phyloP scores from a whole-genome alignment of 306 rosid genomes.

The peach (Prunus persica) region DNA sequence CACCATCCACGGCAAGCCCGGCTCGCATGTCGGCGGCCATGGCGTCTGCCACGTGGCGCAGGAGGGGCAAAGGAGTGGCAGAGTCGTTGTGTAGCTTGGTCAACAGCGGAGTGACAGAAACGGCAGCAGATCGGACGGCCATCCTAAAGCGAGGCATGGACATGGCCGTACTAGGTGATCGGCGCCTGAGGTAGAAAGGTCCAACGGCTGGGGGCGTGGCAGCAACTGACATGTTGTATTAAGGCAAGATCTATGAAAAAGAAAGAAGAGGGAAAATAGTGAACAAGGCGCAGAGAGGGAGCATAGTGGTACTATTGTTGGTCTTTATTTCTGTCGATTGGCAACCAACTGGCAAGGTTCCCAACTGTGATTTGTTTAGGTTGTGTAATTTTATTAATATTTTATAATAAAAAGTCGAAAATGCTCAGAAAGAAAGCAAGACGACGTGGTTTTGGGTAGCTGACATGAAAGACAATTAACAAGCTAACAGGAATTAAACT shows the following conservation, averaged over 20 bases:
- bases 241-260: not conserved
- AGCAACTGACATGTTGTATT: slow-evolving; percentile 41
- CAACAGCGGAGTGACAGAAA: slow-evolving; percentile 44
- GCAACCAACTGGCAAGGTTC: not conserved
- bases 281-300: not conserved
- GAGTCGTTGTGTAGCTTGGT: slow-evolving; percentile 56
- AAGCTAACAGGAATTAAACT: no score
- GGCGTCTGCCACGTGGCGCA: slow-evolving; percentile 63
- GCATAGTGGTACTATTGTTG: not conserved
- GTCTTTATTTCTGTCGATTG: not conserved
- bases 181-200: slow-evolving; percentile 36
- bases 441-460: not conserved
- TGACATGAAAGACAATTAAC: not conserved
- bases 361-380: not conserved
- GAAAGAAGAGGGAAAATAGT: not conserved
- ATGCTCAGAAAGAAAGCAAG: not conserved
- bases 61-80: slow-evolving; percentile 68
- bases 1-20: slow-evolving; percentile 62
- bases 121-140: slow-evolving; percentile 56
- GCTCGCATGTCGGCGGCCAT: slow-evolving; percentile 70
- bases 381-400: not conserved
- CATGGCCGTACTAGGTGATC: slow-evolving; percentile 27
- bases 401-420: no score
- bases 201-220: slow-evolving; percentile 41
- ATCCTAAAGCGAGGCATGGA: slow-evolving; percentile 41